Evolutionary conservation across 1,139 yeast genomes (phyloP), one percentile per base, ranked within the genome.

Genomic region (Yamadazyma atlantica): DNA sequence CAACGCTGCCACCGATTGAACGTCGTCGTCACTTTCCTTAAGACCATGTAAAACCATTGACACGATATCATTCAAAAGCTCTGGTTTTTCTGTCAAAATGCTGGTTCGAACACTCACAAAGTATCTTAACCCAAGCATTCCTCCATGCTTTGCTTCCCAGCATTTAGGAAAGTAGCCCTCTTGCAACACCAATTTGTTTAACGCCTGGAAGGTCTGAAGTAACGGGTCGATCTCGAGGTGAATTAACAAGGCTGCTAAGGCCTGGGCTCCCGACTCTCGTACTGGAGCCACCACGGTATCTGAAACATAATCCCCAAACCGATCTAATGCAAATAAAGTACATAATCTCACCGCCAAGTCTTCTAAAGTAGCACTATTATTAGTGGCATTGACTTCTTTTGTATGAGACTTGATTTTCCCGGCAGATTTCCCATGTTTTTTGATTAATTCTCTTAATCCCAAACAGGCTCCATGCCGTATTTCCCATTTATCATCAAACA

Each of bases 141-240:
- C 99, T 46, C 98, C 98, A 67, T 94, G 98, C 43, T 94, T 87
- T 1, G 97, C 97, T 58, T 94, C 97, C 98, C 98, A 94, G 39
- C 85, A 75, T 17, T 59, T 51, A 21, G 61, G 58, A 14, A 44
- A 37, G 17, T 50, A 55, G 15, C 57, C 62, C 35, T 82, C 78
- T 59, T 94, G 98, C 38, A 85, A 61, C 1, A 89, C 88, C 40
- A 94, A 68, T 35, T 77, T 73, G 41, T 80, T 77, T 39, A 94
- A 70, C 23, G 84, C 81, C 16, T 68, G 55, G 56, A 90, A 92
- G 0, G 89, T 80, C 39, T 75, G 69, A 5, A 79, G 50, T 4
- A 80, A 78, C 3, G 75, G 64, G 3, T 75, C 78, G 21, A 71
- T 68, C 30, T 69, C 62, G 33, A 92, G 66, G 63, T 89, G 95